A percentile compares a stretch with the other conserved stretches of the same genome.
phyloP scores from a whole-genome alignment of 148 eudicot genomes.

The Suaeda aralocaspica region DNA sequence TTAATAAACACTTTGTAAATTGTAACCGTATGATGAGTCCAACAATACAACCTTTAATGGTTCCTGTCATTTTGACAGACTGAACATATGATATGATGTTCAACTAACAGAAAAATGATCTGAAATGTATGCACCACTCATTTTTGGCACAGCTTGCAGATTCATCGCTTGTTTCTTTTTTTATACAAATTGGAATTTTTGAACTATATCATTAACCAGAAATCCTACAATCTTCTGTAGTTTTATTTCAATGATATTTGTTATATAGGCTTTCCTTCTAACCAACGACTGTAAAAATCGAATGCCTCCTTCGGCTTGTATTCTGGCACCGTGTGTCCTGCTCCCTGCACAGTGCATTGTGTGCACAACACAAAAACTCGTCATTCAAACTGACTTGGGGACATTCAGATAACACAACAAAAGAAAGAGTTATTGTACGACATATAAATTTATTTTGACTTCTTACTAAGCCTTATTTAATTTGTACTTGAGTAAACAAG shows the following conservation, averaged over 20 bases:
- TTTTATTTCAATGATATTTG: not conserved
- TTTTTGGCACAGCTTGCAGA: not conserved
- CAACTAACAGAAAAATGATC: not conserved
- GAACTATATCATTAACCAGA: not conserved
- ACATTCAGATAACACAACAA: too few species aligned
- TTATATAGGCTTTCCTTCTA: constrained; percentile 49
- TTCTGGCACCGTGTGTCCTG: constrained; percentile 91
- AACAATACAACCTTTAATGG: not conserved
- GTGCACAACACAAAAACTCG: not conserved
- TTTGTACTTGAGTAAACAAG: too few species aligned
- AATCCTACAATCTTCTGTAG: constrained; percentile 10
- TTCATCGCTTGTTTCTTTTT: not conserved
- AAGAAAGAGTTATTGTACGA: too few species aligned
- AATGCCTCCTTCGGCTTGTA: constrained; percentile 78
- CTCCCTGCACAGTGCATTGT: constrained; percentile 47
- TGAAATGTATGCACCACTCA: not conserved
- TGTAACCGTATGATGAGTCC: too few species aligned
- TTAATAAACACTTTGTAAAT: too few species aligned
- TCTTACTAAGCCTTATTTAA: too few species aligned
- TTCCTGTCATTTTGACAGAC: not conserved
- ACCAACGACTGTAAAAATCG: constrained; percentile 69
- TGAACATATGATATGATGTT: not conserved
- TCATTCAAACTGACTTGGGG: too few species aligned
- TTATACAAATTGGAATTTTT: not conserved
- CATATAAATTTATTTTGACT: too few species aligned